These are phyloP conservation scores for Lodderomyces margitis DNA, from an alignment of 1,139 yeast genomes.

Conservation along the genomic window DNA sequence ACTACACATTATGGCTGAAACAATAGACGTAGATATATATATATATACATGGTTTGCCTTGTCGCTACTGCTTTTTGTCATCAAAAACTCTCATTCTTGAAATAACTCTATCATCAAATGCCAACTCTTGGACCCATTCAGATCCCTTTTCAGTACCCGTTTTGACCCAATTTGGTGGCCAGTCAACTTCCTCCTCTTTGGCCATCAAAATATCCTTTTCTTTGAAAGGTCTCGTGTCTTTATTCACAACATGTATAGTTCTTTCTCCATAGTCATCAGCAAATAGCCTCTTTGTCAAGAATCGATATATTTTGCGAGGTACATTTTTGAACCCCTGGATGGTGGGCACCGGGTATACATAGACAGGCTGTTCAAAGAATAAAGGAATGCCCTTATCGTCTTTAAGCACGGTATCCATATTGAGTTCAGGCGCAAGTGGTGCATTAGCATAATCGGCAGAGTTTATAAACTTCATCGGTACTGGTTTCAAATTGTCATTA, in stretches of 20 bases:
- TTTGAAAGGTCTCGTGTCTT: constrained; percentile 55
- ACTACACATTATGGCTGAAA: constrained; percentile 18
- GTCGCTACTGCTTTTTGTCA: constrained; percentile 7
- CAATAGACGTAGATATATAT: constrained; percentile 8
- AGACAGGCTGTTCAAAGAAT: constrained; percentile 70
- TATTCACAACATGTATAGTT: constrained; percentile 60
- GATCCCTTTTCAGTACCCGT: constrained; percentile 67
- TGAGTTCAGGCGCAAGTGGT: constrained; percentile 61
- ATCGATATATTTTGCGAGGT: constrained; percentile 75
- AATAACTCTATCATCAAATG: constrained; percentile 66
- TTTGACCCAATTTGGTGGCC: constrained; percentile 88
- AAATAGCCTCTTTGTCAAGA: constrained; percentile 66
- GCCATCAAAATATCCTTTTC: constrained; percentile 55
- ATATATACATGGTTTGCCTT: background rate
- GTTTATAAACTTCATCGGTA: constrained; percentile 60
- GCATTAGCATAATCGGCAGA: constrained; percentile 56
- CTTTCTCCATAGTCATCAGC: constrained; percentile 70
- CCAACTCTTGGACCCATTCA: constrained; percentile 85
- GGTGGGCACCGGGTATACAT: constrained; percentile 71
- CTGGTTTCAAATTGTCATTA: constrained; percentile 36
- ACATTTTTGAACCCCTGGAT: constrained; percentile 74
- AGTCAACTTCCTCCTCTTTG: constrained; percentile 73
- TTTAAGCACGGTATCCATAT: constrained; percentile 21
- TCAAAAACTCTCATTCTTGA: constrained; percentile 56
- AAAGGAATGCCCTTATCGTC: constrained; percentile 50